Base-by-base conservation (phyloP, 495 filamentous ascomycete species). In the Trichoderma virens region DNA sequence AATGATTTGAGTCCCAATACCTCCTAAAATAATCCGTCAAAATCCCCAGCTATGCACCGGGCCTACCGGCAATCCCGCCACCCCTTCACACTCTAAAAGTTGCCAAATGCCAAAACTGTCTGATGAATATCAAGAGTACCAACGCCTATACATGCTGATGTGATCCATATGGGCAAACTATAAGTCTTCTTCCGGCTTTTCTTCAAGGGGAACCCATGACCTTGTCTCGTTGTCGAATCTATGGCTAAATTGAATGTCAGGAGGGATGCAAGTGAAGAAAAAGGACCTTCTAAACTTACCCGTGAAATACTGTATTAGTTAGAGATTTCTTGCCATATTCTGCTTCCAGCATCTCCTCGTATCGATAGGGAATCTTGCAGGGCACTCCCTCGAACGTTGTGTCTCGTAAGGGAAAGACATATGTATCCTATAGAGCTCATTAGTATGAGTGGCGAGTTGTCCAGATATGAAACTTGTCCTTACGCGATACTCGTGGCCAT, bases 331-430 rank as follows among this genome's bases (percentile, higher is more conserved):
- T 67, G 0, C 77, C 68, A 67, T 89, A 90, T 71, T 90, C 87
- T 31, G 83, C 78, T 13, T 71, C 73, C 47, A 90, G 70, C n/a
- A 88, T 75, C 54, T 80, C 75, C 65, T 82, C 78, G 65, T 86
- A 90, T 14, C 78, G 73, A 66, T 84, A 87, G 14, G 87, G 87
- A 14, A 90, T 82, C 69, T 82, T 83, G 59, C 82, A 84, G 14
- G 75, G 68, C 0, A 83, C 80, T 7, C 85, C 86, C 68, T 90
- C 86, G 64, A 85, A 90, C 5, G 76, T 76, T 1, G 82, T 85
- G 65, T 79, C 76, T 27, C 84, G 62, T 13, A 78, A 59, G 3
- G 75, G 75, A 54, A 75, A 75, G 31, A 78, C 67, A 41, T 74
- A 76, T 18, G 69, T 74, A 47, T 78, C 76, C 75, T 78, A 32